Base-by-base conservation (phyloP, 441 rosid genomes). In the Eruca vesicaria region DNA sequence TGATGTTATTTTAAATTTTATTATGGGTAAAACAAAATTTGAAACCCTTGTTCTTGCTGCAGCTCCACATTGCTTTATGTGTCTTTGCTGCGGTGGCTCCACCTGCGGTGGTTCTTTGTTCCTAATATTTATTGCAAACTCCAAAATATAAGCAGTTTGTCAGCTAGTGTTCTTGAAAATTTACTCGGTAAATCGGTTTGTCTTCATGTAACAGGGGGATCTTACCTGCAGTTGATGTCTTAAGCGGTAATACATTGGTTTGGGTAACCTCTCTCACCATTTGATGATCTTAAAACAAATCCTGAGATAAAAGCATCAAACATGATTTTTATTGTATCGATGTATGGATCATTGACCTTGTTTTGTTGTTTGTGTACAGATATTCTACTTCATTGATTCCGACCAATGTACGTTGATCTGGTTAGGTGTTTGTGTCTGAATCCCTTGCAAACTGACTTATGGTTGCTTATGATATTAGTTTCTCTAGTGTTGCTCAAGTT, bases 351-450 rank as follows among this genome's bases (percentile, higher is more conserved):
- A 19, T 14, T 60, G 15, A 75, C 31, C 48, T 9, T 52, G 23
- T 67, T 77, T 57, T 35, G 26, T 56, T 57, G 5, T 78, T 58
- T 65, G 50, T 75, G 29, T 2, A 35, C 80, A 91, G 97, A 91
- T 93, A 78, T 91, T 96, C 88, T 96, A 93, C 89, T 91, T 93
- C 62, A 3, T 93, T 12, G 99, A 97, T 20, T 93, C 26, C 26
- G 26, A 23, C 26, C 26, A 23, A 23, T 23, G 26, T 23, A 3
- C 2, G 26, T 23, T 23, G 3, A 3, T 23, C 26, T 23, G 26
- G 26, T 90, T 21, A 97, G 83, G 38, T 70, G 88, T 2, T 96
- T 93, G 88, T 89, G 92, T 71, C 45, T 96, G 3, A 97, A 93
- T 23, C 26, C 26, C 26, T 23, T 23, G 3, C 1, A 23, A 23